A percentile compares a stretch with the other conserved stretches of the same genome.
These are phyloP conservation scores for Phytophthora vignae DNA, from an alignment of 352 stramenopile genomes.

Conservation along the genomic window DNA sequence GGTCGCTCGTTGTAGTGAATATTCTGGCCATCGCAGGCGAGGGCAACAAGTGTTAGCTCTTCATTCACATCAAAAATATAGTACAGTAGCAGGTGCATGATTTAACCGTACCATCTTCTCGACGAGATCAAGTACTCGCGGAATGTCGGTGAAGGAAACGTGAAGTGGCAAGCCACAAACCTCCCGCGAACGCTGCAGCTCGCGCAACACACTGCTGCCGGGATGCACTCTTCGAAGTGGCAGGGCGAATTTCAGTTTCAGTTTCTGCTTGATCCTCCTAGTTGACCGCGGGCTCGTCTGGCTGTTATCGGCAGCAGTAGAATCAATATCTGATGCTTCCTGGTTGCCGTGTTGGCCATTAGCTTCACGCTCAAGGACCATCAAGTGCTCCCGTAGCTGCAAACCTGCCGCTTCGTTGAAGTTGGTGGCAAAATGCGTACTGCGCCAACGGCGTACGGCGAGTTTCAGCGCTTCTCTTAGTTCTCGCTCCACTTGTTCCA, in stretches of 20 bases:
- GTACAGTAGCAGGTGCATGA: constrained; percentile 22
- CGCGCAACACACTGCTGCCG: constrained; percentile 29
- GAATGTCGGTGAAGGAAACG: constrained; percentile 89
- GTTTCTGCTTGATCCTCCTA: constrained; percentile 32
- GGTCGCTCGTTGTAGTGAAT: constrained; percentile 90
- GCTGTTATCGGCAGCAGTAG: constrained; percentile 6
- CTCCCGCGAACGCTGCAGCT: constrained; percentile 52
- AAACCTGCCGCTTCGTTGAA: constrained; percentile 89
- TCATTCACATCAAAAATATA: constrained; percentile 27
- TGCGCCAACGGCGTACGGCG: constrained; percentile 91
- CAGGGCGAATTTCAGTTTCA: constrained; percentile 34
- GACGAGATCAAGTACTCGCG: constrained; percentile 82
- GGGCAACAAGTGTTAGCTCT: constrained; percentile 21
- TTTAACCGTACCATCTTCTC: constrained; percentile 73
- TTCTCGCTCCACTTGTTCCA: constrained; percentile 80
- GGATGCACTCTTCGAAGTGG: constrained; percentile 18
- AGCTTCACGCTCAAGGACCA: constrained; percentile 66
- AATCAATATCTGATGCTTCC: not conserved
- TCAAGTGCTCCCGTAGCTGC: constrained; percentile 80
- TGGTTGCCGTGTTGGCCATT: constrained; percentile 15
- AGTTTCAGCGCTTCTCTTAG: constrained; percentile 86
- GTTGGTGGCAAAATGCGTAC: constrained; percentile 76
- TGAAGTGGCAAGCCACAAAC: constrained; percentile 89
- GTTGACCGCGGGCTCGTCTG: constrained; percentile 20
- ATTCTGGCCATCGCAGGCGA: constrained; percentile 51